Conservation (phyloP, 495 filamentous ascomycete genomes). For the Diplogelasinospora grovesii region DNA sequence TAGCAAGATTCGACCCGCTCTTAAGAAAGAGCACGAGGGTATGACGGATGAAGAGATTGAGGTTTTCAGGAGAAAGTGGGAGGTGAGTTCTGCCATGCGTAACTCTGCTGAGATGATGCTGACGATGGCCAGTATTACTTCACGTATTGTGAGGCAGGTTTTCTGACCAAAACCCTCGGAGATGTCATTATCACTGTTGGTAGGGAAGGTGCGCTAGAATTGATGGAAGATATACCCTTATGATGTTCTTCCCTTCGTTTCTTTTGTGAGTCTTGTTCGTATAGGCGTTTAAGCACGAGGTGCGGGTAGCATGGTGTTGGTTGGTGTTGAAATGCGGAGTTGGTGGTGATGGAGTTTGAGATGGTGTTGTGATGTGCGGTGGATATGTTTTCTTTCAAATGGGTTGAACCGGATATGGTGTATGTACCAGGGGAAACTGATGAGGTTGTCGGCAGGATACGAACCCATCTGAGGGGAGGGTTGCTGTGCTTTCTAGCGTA, state of each 20-base stretch:
- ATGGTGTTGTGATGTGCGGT: too few species aligned
- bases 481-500: too few species aligned
- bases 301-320: not conserved
- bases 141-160: slow-evolving; percentile 65
- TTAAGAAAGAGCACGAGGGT: slow-evolving; percentile 43
- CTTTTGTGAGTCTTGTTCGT: not conserved
- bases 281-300: not conserved
- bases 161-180: slow-evolving; percentile 60
- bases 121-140: slow-evolving; percentile 56
- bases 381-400: too few species aligned
- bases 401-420: too few species aligned
- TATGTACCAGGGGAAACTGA: too few species aligned
- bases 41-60: slow-evolving; percentile 55
- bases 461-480: too few species aligned
- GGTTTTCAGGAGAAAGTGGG: slow-evolving; percentile 63
- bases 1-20: slow-evolving; percentile 45
- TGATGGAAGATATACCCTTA: slow-evolving; percentile 60
- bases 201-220: slow-evolving; percentile 57
- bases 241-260: slow-evolving; percentile 19
- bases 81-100: slow-evolving; percentile 31
- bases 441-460: too few species aligned
- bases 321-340: too few species aligned
- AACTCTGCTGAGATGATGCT: not conserved
- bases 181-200: slow-evolving; percentile 64
- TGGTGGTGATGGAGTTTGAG: too few species aligned